Conservation (phyloP, 2,329 filamentous ascomycete genomes). For the Magnaporthiopsis poae region DNA sequence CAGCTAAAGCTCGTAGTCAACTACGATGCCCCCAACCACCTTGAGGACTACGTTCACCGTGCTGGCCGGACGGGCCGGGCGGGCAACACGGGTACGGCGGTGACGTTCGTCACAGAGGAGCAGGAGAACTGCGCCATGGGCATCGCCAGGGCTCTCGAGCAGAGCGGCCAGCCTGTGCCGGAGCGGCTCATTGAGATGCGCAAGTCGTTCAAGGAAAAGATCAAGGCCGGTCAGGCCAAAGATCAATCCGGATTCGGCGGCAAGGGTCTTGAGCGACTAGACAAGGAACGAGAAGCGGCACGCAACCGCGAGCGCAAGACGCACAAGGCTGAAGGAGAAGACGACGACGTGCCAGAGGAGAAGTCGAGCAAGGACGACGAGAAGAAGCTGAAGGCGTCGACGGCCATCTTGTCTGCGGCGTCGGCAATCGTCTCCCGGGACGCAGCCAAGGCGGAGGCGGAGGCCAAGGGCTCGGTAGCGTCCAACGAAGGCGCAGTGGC, state of each 20-base stretch:
- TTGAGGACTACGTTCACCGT: slow-evolving; percentile 94
- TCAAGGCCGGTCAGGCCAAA: slow-evolving; percentile 86
- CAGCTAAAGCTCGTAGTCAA: slow-evolving; percentile 93
- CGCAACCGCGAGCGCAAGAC: slow-evolving; percentile 78
- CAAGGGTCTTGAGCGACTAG: slow-evolving; percentile 83
- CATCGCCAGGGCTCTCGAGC: slow-evolving; percentile 81
- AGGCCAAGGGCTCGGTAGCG: slow-evolving; percentile 18
- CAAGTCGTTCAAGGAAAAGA: slow-evolving; percentile 73
- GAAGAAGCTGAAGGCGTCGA: slow-evolving; percentile 59
- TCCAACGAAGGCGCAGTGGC: slow-evolving; percentile 18
- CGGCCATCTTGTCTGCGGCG: slow-evolving; percentile 55
- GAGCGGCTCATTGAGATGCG: slow-evolving; percentile 56
- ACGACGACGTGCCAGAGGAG: slow-evolving; percentile 68
- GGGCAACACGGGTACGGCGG: slow-evolving; percentile 85
- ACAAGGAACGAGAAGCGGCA: slow-evolving; percentile 80
- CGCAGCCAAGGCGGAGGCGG: slow-evolving; percentile 33
- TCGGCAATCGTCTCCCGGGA: slow-evolving; percentile 48
- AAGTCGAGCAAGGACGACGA: slow-evolving; percentile 54
- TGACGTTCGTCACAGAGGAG: slow-evolving; percentile 85
- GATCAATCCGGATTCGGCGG: slow-evolving; percentile 85
- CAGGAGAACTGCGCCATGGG: slow-evolving; percentile 86
- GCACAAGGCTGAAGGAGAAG: slow-evolving; percentile 77
- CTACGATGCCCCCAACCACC: slow-evolving; percentile 84
- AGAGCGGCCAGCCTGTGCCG: slow-evolving; percentile 77
- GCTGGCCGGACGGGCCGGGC: slow-evolving; percentile 88